Conservation (phyloP, 2,329 filamentous ascomycete genomes). For the Cordyceps fumosorosea region DNA sequence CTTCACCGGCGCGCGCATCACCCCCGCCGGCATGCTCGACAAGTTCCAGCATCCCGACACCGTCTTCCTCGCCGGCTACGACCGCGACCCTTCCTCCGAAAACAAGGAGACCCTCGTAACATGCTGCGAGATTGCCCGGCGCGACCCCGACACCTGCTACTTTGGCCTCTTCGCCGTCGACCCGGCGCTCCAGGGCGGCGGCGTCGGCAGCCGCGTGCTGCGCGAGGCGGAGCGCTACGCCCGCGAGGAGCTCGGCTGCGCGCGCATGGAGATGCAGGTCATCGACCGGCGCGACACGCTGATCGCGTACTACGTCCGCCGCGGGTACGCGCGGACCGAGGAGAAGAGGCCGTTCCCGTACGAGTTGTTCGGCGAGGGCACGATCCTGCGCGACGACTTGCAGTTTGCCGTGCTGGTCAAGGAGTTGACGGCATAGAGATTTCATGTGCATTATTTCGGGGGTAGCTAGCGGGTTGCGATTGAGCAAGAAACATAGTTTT, state of each 20-base stretch:
- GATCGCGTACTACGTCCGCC: slow-evolving; percentile 38
- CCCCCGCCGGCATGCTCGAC: slow-evolving; percentile 25
- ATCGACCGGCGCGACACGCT: slow-evolving; percentile 37
- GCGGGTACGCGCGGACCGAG: slow-evolving; percentile 35
- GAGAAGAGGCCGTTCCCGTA: slow-evolving; percentile 38
- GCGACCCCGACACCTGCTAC: slow-evolving; percentile 27
- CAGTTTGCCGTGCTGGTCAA: slow-evolving; percentile 37
- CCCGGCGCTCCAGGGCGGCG: slow-evolving; percentile 34
- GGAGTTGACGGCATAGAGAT: slow-evolving; percentile 19
- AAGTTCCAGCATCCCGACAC: slow-evolving; percentile 35
- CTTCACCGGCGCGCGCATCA: slow-evolving; percentile 37
- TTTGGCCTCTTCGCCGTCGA: slow-evolving; percentile 45
- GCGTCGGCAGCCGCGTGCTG: slow-evolving; percentile 36
- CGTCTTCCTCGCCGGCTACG: slow-evolving; percentile 31
- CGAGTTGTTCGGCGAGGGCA: slow-evolving; percentile 27
- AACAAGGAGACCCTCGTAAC: slow-evolving; percentile 22
- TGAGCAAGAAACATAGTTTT: no score
- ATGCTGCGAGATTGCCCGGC: slow-evolving; percentile 38
- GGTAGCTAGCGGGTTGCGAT: background rate
- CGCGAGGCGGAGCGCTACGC: slow-evolving; percentile 34
- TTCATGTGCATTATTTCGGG: background rate
- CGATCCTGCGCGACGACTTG: slow-evolving; percentile 35
- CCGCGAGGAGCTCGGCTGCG: slow-evolving; percentile 24
- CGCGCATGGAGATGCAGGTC: slow-evolving; percentile 37
- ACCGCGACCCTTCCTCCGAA: slow-evolving; percentile 15